These are phyloP conservation scores for Rhodotorula sp. DNA, from an alignment of 1,284 basidiomycete species.

Conservation along the genomic window DNA sequence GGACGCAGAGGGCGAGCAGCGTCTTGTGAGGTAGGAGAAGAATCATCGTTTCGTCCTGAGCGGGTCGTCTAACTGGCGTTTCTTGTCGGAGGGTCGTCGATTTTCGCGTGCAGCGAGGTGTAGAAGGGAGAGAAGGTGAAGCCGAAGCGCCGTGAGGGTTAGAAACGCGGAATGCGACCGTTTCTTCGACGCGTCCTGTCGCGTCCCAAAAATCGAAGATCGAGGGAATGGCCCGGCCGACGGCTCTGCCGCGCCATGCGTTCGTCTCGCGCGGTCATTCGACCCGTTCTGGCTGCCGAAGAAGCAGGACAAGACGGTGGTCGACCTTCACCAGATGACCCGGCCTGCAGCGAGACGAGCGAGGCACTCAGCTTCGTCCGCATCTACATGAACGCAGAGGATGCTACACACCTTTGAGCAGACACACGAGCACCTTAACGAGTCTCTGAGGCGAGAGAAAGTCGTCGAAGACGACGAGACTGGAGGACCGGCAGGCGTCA, in stretches of 20 bases:
- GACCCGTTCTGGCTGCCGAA: background rate
- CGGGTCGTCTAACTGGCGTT: no score
- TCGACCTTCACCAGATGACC: background rate
- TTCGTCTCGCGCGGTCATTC: background rate
- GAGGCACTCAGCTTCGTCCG: background rate
- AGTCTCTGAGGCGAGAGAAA: background rate
- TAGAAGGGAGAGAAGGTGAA: background rate
- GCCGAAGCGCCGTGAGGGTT: no score
- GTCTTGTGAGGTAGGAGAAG: background rate
- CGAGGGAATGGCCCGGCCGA: background rate
- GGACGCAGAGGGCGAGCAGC: slow-evolving; percentile 6
- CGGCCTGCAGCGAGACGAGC: background rate
- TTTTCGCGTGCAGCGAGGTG: background rate
- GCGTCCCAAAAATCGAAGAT: no score
- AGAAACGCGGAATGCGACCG: background rate
- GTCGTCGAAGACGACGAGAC: background rate
- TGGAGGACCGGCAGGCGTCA: background rate
- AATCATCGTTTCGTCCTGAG: background rate
- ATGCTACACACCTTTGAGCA: background rate
- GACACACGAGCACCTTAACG: background rate
- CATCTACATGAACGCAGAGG: background rate
- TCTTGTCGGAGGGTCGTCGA: no score
- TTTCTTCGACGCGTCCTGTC: no score
- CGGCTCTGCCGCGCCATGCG: no score
- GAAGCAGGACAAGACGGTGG: background rate